Evolutionary conservation across 1,284 basidiomycete genomes (phyloP), one percentile per base, ranked within the genome.

Genomic region (Xanthoconium separans): DNA sequence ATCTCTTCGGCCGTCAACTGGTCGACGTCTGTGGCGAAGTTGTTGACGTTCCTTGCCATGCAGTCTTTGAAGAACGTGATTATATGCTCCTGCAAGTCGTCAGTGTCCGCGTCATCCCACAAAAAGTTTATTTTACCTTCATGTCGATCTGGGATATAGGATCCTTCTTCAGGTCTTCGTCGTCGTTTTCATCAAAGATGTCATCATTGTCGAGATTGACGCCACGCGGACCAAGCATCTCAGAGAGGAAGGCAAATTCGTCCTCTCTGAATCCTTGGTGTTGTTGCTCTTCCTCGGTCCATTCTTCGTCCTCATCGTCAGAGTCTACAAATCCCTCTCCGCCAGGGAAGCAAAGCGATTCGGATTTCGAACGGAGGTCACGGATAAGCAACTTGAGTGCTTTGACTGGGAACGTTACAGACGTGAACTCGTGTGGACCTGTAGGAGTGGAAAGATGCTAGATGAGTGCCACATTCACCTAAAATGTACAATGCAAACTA

Each of bases 111-210:
- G 16, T 20, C 15, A 27, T 49, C 16, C n/a, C 15, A 15, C 11
- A 15, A 18, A 13, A 24, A n/a, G 16, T 13, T 6, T 7, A 1
- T 83, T 60, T 27, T 57, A 93, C 93, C 73, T 85, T 85, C 75
- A 97, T 84, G 64, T 98, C 91, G 70, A 98, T 88, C 62, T 87
- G 85, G 39, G 90, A 93, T 51, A 96, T 80, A 1, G 92, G 87
- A 71, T 98, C 95, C 47, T 83, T 83, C 71, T 84, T 85, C 50
- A 97, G 78, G 67, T 97, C 94, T 59, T 95, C 92, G 65, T 95
- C 93, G 54, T 89, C 87, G 47, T 78, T 80, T 44, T 80, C 80
- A 20, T 85, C 84, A 44, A 85, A 75, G 22, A 86, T 76, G 50
- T 88, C 85, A 56, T 90, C 89, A 54, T 83, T 83, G 61, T 90